Percentiles rank a stretch among this genome's conserved stretches.
phyloP scores from a whole-genome alignment of 2,329 filamentous ascomycete genomes.

The Didymosphaeria variabile region DNA sequence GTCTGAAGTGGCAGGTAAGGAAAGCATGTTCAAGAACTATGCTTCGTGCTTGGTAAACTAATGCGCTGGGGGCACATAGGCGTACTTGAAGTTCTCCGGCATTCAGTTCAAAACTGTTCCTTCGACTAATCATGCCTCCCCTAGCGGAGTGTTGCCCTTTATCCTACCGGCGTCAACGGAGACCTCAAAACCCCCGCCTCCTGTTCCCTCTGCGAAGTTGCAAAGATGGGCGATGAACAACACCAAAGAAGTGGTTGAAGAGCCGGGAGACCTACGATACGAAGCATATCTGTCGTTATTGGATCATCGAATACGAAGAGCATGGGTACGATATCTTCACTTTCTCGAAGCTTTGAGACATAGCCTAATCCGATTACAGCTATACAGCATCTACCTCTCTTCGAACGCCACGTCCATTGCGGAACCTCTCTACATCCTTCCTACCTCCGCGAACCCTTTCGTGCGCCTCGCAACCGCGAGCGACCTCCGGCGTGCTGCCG shows the following conservation, averaged over 20 bases:
- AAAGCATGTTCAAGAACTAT: not conserved
- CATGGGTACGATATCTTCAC: conserved; percentile 71
- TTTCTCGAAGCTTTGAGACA: not conserved
- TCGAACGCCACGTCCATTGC: conserved; percentile 74
- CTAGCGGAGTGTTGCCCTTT: conserved; percentile 87
- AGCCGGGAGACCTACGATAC: conserved; percentile 65
- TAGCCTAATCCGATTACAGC: conserved; percentile 49
- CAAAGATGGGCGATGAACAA: conserved; percentile 71
- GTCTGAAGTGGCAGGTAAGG: conserved; percentile 93
- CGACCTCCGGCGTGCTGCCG: conserved; percentile 77
- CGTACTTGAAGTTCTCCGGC: conserved; percentile 80
- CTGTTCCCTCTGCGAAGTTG: conserved; percentile 70
- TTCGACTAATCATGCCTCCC: conserved; percentile 93
- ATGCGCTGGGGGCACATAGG: conserved; percentile 59
- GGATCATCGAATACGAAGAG: conserved; percentile 79
- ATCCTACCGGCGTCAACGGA: conserved; percentile 66
- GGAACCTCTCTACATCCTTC: conserved; percentile 72
- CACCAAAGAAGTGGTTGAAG: conserved; percentile 42
- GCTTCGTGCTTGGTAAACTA: not conserved
- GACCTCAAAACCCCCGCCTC: conserved; percentile 47
- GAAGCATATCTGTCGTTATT: conserved; percentile 83
- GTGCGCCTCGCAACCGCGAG: conserved; percentile 71
- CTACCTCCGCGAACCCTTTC: conserved; percentile 66
- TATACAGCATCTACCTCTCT: conserved; percentile 83
- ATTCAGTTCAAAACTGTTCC: conserved; percentile 72